Conservation (phyloP, 805 yeast species). For the Yamadazyma ubonensis region DNA sequence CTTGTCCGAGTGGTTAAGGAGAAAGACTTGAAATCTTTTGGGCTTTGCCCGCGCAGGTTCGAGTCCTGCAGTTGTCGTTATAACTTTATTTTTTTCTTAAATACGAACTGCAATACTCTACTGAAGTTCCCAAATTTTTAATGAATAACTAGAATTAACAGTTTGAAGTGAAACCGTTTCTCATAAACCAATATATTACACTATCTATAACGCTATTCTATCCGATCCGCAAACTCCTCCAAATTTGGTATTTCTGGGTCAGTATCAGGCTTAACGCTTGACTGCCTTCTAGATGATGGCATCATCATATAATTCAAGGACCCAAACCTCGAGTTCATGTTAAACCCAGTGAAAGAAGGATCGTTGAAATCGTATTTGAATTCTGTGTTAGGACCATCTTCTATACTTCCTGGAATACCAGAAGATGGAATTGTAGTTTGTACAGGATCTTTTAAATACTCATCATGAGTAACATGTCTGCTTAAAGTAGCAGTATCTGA, state of each 20-base stretch:
- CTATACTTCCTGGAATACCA: not conserved
- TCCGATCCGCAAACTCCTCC: conserved; percentile 16
- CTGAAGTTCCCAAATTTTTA: too few relatives aligned
- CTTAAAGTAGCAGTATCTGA: conserved; percentile 8
- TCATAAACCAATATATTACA: conserved; percentile 2
- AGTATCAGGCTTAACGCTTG: conserved; percentile 3
- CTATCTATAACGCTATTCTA: conserved; percentile 5
- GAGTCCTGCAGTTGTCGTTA: conserved; percentile 49
- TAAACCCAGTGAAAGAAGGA: conserved; percentile 10
- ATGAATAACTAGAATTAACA: not conserved
- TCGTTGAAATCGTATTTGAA: conserved; percentile 13
- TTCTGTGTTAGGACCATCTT: not conserved
- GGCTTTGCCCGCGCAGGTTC: conserved; percentile 53
- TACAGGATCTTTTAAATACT: conserved; percentile 1
- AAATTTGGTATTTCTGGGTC: conserved; percentile 12
- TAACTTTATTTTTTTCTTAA: too few relatives aligned
- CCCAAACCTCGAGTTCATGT: conserved; percentile 9
- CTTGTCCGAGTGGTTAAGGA: conserved; percentile 51
- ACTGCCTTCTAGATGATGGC: conserved; percentile 11
- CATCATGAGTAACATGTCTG: conserved; percentile 4
- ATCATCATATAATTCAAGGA: conserved; percentile 12
- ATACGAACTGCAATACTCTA: too few relatives aligned
- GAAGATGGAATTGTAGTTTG: not conserved
- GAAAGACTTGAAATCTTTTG: conserved; percentile 50
- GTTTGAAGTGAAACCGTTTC: not conserved